Percentiles rank a stretch among this genome's conserved stretches.
Evolutionary conservation across 805 yeast genomes (phyloP).

Genomic region (Starmerella lactis-condensi): DNA sequence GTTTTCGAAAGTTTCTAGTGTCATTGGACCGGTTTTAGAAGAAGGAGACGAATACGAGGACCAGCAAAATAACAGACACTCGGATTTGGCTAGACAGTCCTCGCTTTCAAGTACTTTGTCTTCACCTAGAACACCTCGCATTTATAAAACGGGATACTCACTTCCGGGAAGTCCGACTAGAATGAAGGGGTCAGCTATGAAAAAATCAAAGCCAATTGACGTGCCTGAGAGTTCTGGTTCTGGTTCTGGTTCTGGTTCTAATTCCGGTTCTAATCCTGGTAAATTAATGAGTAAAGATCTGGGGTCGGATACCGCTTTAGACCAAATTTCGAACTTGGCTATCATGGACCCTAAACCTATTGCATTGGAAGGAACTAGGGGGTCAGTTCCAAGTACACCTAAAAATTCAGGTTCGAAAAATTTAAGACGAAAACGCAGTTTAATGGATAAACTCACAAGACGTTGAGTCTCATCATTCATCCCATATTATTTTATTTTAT

Average conservation of each 20-base stretch:
- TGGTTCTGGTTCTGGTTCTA: too few relatives aligned
- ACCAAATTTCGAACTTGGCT: conserved; percentile 13
- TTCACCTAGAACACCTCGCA: conserved; percentile 1
- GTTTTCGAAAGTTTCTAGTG: conserved; percentile 11
- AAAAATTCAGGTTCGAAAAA: conserved; percentile 3
- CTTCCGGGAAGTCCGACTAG: too few relatives aligned
- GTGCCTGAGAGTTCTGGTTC: too few relatives aligned
- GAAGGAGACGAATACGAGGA: conserved; percentile 14
- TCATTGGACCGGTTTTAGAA: conserved; percentile 17
- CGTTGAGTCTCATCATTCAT: too few relatives aligned
- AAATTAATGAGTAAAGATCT: too few relatives aligned
- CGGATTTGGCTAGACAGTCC: conserved; percentile 4
- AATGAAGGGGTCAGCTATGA: too few relatives aligned
- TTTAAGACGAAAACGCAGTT: conserved; percentile 13
- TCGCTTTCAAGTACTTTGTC: conserved; percentile 1
- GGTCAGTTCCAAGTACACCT: not conserved
- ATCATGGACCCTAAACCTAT: conserved; percentile 9
- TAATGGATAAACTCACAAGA: conserved; percentile 11
- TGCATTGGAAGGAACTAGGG: not conserved
- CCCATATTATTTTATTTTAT: too few relatives aligned
- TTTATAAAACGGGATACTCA: conserved; percentile 1
- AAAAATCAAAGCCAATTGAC: too few relatives aligned
- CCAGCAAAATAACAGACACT: too few relatives aligned
- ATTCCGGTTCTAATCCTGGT: too few relatives aligned
- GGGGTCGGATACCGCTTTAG: too few relatives aligned